phyloP scores from a whole-genome alignment of 139 green algal species.

The Chlamydomonas asymmetrica region DNA sequence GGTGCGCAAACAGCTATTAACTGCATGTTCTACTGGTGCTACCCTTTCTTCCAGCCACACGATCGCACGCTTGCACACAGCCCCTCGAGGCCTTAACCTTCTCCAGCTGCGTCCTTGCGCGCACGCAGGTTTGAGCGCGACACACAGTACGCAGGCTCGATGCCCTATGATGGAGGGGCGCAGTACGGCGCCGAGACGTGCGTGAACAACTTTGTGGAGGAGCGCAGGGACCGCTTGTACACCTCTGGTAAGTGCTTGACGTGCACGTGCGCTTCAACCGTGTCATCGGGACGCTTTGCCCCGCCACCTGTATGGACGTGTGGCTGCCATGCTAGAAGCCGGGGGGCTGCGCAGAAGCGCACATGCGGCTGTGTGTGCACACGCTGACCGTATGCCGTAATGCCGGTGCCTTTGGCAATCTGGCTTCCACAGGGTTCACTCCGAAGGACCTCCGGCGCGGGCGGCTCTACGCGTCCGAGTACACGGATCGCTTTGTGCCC shows the following conservation, averaged over 20 bases:
- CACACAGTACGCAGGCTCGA: not conserved
- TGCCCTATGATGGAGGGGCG: constrained; percentile 15
- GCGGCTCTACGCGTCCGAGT: constrained; percentile 11
- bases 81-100: not conserved
- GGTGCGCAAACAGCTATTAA: not conserved
- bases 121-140: constrained; percentile 5
- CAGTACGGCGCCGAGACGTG: constrained; percentile 17
- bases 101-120: not conserved
- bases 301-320: no score
- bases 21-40: not conserved
- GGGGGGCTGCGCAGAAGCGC: not conserved
- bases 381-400: not conserved
- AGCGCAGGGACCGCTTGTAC: constrained; percentile 18
- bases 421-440: constrained; percentile 9
- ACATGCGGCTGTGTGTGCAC: not conserved
- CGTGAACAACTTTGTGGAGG: constrained; percentile 26
- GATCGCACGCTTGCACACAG: not conserved
- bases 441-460: constrained; percentile 3
- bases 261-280: no score
- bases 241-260: constrained; percentile 11
- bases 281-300: no score
- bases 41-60: not conserved
- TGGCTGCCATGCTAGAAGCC: no score
- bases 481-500: not conserved
- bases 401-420: not conserved